Evolutionary conservation across 176 grass and related monocot species (phyloP).

Genomic region (Avena insularis): DNA sequence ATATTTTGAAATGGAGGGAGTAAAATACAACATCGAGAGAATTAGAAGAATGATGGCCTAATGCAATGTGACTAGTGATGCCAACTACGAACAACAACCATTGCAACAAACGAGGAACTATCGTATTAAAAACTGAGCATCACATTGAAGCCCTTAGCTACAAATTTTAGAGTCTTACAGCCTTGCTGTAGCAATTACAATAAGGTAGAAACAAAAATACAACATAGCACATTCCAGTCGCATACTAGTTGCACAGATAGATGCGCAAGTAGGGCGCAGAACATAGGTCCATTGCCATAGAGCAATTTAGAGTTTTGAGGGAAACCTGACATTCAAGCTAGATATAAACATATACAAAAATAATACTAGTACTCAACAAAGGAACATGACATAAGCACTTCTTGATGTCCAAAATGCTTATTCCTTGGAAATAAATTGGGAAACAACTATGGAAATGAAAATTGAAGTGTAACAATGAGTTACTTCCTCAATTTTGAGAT

Average conservation of each 20-base stretch:
- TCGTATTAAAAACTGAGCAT: neutral
- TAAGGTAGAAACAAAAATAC: conserved; percentile 24
- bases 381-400: conserved; percentile 24
- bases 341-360: conserved; percentile 25
- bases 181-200: conserved; percentile 22
- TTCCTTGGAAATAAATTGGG: conserved; percentile 43
- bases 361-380: conserved; percentile 13
- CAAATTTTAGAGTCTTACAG: conserved; percentile 9
- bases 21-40: no score
- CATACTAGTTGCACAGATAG: conserved; percentile 15
- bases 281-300: neutral
- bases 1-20: no score
- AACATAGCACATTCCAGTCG: neutral
- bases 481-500: neutral
- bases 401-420: conserved; percentile 47
- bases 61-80: no score
- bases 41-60: no score
- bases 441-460: conserved; percentile 7
- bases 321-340: conserved; percentile 25
- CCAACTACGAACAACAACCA: neutral
- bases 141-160: neutral
- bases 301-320: conserved; percentile 1
- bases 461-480: conserved; percentile 9
- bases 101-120: neutral
- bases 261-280: neutral